Conservation (phyloP, 2,329 filamentous ascomycete genomes). For the Paradendryphiella salina region DNA sequence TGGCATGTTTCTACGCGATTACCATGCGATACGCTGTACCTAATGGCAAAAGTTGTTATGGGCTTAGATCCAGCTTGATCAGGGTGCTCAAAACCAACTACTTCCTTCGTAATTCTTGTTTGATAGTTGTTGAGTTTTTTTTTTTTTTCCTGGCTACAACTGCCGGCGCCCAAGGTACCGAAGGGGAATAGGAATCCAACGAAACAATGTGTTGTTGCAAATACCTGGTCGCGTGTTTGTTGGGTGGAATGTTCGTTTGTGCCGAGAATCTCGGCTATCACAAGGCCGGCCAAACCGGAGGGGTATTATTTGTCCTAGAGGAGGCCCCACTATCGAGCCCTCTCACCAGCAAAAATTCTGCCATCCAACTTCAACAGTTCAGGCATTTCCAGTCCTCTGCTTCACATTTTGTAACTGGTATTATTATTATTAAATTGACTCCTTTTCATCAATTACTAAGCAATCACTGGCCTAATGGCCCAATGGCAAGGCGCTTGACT, state of each 20-base stretch:
- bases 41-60: too few relatives aligned
- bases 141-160: too few relatives aligned
- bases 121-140: too few relatives aligned
- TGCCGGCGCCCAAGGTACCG: too few relatives aligned
- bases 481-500: conserved; percentile 62
- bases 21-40: too few relatives aligned
- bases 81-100: too few relatives aligned
- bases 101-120: too few relatives aligned
- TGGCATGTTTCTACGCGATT: too few relatives aligned
- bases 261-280: neutral
- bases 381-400: fast-evolving
- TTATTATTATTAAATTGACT: fast-evolving
- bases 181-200: too few relatives aligned
- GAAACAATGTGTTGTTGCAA: too few relatives aligned
- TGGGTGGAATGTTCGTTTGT: neutral
- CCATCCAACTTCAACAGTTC: neutral
- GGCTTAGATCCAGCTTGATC: too few relatives aligned
- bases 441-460: conserved; percentile 9
- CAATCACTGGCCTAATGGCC: conserved; percentile 47
- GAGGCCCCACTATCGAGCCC: neutral
- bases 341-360: neutral
- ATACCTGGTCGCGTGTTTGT: neutral
- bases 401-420: neutral
- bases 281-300: too few relatives aligned
- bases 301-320: neutral